Evolutionary conservation across 805 yeast species (phyloP), one percentile per base, ranked within the genome.

Genomic region (Kurtzmaniella fragi): DNA sequence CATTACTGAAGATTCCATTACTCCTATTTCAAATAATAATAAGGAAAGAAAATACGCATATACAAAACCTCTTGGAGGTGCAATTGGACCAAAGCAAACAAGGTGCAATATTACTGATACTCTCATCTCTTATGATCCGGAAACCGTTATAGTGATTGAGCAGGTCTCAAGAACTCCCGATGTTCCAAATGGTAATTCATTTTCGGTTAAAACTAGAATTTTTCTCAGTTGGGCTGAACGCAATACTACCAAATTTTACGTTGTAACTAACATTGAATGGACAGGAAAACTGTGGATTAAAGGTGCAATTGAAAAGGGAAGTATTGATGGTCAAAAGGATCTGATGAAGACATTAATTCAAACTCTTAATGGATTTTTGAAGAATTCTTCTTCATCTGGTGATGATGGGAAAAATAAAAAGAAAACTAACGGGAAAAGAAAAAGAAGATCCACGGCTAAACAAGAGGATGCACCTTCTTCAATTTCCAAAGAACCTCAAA

Each of bases 81-180:
- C 86, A 0, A 78, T 85, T 40, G 93, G 91, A 0, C 93, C 93
- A 5, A 83, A 82, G 48, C 84, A 83, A 48, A 84, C 95, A 0
- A 62, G 62, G 42, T 84, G 91, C 63, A 56, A 67, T 13, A 80
- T 84, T 34, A 67, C 70, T 4, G 95, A 85, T 51, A 69, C 69
- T 2, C 52, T 84, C 13, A 77, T 78, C 25, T 65, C 71, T 32
- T 64, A 54, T 39, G 80, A 83, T 49, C 65, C 75, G 14, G 65
- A 72, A 5, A 61, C 66, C 17, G 62, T 56, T 41, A 66, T 79
- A 16, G 64, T 68, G 25, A 76, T 80, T 2, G 67, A 72, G 2
- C 85, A 82, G 46, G 56, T 67, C 1, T 79, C 89, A 0, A 73
- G 70, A 35, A 81, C 88, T 0, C 95, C 93, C 0, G 93, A 84